phyloP scores from a whole-genome alignment of 495 filamentous ascomycete species.

The Penicillium chermesinum region DNA sequence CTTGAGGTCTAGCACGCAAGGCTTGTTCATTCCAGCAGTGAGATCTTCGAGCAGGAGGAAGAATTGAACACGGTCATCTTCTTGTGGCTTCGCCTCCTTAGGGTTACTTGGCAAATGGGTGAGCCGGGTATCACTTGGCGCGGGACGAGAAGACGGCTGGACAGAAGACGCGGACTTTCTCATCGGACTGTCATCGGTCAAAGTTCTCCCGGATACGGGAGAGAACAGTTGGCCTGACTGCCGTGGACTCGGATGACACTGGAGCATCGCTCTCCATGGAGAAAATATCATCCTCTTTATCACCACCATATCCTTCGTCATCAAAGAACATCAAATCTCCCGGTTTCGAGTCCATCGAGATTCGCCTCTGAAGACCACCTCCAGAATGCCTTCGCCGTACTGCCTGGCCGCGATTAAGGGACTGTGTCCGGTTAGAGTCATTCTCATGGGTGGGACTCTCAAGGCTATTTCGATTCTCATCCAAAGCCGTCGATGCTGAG shows the following conservation, averaged over 20 bases:
- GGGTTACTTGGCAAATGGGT: slow-evolving; percentile 60
- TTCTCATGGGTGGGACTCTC: slow-evolving; percentile 31
- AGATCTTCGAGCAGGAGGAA: slow-evolving; percentile 96
- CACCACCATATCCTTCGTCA: slow-evolving; percentile 78
- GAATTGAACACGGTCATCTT: slow-evolving; percentile 74
- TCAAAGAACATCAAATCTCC: slow-evolving; percentile 79
- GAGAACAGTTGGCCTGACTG: slow-evolving; percentile 6
- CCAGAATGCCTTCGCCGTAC: slow-evolving; percentile 69
- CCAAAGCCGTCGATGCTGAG: slow-evolving; percentile 40
- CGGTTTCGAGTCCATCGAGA: slow-evolving; percentile 53
- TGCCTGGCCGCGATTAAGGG: slow-evolving; percentile 25
- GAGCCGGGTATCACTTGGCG: slow-evolving; percentile 8
- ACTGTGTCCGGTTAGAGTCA: slow-evolving; percentile 27
- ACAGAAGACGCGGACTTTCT: slow-evolving; percentile 3
- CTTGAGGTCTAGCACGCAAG: slow-evolving; percentile 95
- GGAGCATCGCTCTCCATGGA: slow-evolving; percentile 59
- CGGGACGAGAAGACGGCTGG: not conserved
- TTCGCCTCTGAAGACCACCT: slow-evolving; percentile 65
- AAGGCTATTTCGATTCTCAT: slow-evolving; percentile 30
- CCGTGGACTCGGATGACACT: slow-evolving; percentile 7
- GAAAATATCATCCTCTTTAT: slow-evolving; percentile 71
- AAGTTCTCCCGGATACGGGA: slow-evolving; percentile 2
- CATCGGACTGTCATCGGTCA: not conserved
- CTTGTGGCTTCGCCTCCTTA: slow-evolving; percentile 68
- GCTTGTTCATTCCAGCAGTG: slow-evolving; percentile 91